These are phyloP conservation scores for Polytrichum formosum DNA, from an alignment of 225 moss, liverwort and hornwort species.

Conservation along the genomic window DNA sequence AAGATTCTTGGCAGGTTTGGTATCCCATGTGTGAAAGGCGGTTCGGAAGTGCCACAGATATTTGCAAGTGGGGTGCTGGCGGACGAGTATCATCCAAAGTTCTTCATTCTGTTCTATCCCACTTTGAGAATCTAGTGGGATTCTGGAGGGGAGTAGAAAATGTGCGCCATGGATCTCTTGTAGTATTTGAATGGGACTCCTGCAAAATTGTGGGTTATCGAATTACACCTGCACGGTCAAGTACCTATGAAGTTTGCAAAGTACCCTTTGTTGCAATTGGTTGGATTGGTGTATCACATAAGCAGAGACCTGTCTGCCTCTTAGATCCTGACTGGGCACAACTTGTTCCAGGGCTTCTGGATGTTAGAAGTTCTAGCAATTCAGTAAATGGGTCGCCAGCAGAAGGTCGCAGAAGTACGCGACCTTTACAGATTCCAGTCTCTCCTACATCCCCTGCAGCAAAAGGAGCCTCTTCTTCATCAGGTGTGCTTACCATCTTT, in stretches of 20 bases:
- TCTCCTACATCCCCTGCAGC: slow-evolving; percentile 21
- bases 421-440: slow-evolving; percentile 47
- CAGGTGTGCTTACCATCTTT: slow-evolving; percentile 22
- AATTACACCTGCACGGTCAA: slow-evolving; percentile 57
- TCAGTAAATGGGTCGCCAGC: slow-evolving; percentile 11
- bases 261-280: slow-evolving; percentile 71
- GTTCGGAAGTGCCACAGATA: slow-evolving; percentile 63
- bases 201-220: slow-evolving; percentile 72
- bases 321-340: slow-evolving; percentile 63
- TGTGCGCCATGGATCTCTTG: slow-evolving; percentile 65
- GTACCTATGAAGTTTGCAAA: slow-evolving; percentile 70
- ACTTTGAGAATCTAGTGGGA: slow-evolving; percentile 79
- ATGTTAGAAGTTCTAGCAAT: slow-evolving; percentile 18
- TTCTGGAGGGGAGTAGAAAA: slow-evolving; percentile 95
- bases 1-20: slow-evolving; percentile 56
- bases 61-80: slow-evolving; percentile 64
- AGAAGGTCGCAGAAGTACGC: slow-evolving; percentile 16
- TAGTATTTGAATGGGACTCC: slow-evolving; percentile 76
- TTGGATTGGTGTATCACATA: slow-evolving; percentile 78
- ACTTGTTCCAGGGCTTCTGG: slow-evolving; percentile 33
- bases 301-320: slow-evolving; percentile 67
- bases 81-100: slow-evolving; percentile 66
- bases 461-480: slow-evolving; percentile 20
- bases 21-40: slow-evolving; percentile 79
- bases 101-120: slow-evolving; percentile 54